A percentile compares a stretch with the other conserved stretches of the same genome.
phyloP scores from a whole-genome alignment of 2,329 filamentous ascomycete species.

The Aspergillus felis region DNA sequence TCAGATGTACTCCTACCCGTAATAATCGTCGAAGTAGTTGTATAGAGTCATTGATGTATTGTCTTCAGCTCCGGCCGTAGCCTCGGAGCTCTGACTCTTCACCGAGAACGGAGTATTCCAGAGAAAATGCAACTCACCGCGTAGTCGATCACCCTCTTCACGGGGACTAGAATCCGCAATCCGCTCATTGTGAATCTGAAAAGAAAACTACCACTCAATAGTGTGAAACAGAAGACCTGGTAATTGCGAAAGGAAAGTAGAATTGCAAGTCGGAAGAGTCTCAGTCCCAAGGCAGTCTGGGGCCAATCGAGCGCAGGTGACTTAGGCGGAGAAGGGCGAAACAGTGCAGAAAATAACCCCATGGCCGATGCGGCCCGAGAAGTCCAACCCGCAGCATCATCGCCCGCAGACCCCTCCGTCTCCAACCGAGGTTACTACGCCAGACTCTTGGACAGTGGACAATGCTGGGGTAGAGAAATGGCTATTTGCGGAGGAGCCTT shows the following conservation, averaged over 20 bases:
- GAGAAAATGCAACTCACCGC: conserved; percentile 54
- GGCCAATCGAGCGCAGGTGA: conserved; percentile 21
- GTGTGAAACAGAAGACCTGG: neutral
- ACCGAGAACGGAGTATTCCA: conserved; percentile 18
- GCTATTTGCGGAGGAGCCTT: neutral
- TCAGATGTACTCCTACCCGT: no score
- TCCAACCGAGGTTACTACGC: conserved; percentile 31
- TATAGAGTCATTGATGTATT: neutral
- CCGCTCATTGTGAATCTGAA: conserved; percentile 38
- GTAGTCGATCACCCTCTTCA: conserved; percentile 85
- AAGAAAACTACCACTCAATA: conserved; percentile 4
- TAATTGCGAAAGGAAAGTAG: neutral
- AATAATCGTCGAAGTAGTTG: neutral
- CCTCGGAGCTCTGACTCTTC: conserved; percentile 3
- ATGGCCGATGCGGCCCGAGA: conserved; percentile 33
- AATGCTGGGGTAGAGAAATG: neutral
- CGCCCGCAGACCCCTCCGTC: conserved; percentile 9
- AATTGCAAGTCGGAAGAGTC: conserved; percentile 11
- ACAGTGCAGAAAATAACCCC: neutral
- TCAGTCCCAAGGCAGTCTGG: conserved; percentile 4
- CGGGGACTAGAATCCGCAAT: conserved; percentile 71
- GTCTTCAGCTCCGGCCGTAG: neutral
- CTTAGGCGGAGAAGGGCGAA: conserved; percentile 21
- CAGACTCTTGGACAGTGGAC: neutral
- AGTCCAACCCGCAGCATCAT: conserved; percentile 15